Evolutionary conservation across 331 rosid species (phyloP).

Genomic region (Spiraea crenata): DNA sequence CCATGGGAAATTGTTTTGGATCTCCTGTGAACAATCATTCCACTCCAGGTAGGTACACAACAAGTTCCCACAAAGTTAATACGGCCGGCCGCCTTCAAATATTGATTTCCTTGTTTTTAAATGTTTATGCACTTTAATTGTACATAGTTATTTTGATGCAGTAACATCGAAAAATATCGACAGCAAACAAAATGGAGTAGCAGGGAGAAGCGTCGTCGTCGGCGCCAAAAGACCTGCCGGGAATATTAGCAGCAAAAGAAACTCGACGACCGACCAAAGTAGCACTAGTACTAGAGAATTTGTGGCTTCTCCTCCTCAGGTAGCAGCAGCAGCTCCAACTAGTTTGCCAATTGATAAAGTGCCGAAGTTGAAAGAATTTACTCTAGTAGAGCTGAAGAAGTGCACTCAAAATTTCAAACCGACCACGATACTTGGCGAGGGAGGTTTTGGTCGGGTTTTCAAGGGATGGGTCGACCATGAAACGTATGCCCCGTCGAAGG

Average conservation of each 20-base stretch:
- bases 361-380: slow-evolving; percentile 46
- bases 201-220: not conserved
- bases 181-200: not conserved
- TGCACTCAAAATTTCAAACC: slow-evolving; percentile 79
- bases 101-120: too few species aligned
- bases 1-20: slow-evolving; percentile 57
- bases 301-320: not conserved
- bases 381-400: slow-evolving; percentile 58
- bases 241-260: not conserved
- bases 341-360: not conserved
- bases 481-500: slow-evolving; percentile 55
- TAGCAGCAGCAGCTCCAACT: not conserved
- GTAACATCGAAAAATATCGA: not conserved
- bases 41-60: not conserved
- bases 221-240: not conserved
- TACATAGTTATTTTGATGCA: not conserved
- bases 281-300: not conserved
- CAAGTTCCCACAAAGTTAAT: too few species aligned
- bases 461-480: slow-evolving; percentile 77
- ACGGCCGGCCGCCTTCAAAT: too few species aligned
- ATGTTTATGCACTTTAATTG: too few species aligned
- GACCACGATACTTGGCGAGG: slow-evolving; percentile 67
- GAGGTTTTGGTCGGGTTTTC: slow-evolving; percentile 94
- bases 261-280: not conserved
- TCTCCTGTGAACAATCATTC: slow-evolving; percentile 16